Evolutionary conservation across 192 early-diverging fungal genomes (phyloP), one percentile per base, ranked within the genome.

Genomic region (Podila horticola): DNA sequence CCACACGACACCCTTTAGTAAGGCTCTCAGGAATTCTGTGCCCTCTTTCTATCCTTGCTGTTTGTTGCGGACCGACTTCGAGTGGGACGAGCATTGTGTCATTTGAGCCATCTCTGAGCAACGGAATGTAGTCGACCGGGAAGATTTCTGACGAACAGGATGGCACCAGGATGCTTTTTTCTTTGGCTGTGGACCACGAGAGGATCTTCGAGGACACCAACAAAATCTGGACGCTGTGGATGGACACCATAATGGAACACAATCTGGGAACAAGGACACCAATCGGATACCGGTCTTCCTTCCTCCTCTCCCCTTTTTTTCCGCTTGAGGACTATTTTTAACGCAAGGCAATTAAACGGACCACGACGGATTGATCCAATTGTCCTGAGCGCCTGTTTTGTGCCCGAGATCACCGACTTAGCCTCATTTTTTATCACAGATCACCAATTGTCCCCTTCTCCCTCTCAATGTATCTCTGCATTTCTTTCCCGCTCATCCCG

Each of bases 1-100:
- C 94, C 95, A 36, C 86, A 91, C 52, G 95, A 93, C 55, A 95
- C 96, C 22, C 82, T 93, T 50, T 97, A 96, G 92, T 93, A 89
- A 88, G 92, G 79, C 45, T 36, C 38, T 62, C 58, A 36, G 7
- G 10, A 28, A 67, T 38, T 24, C 13, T 22, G 22, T n/a, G 31
- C 17, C 30, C 28, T 36, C 20, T 15, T 50, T 9, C 28, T 30
- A 70, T n/a, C 10, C 34, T 11, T 22, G 29, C 12, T 22, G 33
- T n/a, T n/a, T 34, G 33, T 29, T n/a, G 17, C 34, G 20, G 34
- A 36, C 28, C 34, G 33, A 33, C 62, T 4, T 24, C 10, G 3
- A 55, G 34, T 36, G 52, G 51, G n/a, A 55, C 20, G 24, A 26
- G 17, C 24, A 55, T n/a, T 19, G 50, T 55, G 52, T 55, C 52